Base-by-base conservation (phyloP, 2,329 filamentous ascomycete species). In the Zymoseptoria tritici region DNA sequence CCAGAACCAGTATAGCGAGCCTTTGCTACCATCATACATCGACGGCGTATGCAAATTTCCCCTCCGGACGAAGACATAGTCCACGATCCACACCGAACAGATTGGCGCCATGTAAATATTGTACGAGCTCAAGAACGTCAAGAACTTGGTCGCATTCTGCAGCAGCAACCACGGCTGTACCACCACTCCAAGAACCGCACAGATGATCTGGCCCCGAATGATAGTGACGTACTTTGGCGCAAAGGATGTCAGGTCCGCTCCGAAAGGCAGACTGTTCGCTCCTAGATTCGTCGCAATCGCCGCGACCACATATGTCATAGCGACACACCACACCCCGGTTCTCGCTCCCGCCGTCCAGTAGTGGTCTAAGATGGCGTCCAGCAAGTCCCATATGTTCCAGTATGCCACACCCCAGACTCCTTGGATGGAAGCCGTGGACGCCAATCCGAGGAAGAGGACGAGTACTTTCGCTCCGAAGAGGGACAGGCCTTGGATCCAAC, bases 321-420 rank as follows among this genome's bases (percentile, higher is more conserved):
- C 66, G 1, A 71, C 73, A 52, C 78, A 72, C 64, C 79, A 77
- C 46, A 78, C 68, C 2, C 71, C 71, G 8, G 74, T 73, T 4
- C 77, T 72, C 4, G 74, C 72, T 4, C 67, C 70, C 0, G 76
- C 69, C 1, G 67, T 67, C 69, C 74, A 78, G 63, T 74, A 74
- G 24, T 71, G 69, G 19, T 74, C 72, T 5, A 79, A 70, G 7
- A 79, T 75, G 1, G 69, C 67, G 29, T 67, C 67, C 56, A 75
- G 74, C n/a, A 79, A 70, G 62, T 78, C 76, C 76, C 76, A 78
- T 1, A 76, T 66, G 56, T 79, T 78, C 77, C 76, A 79, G 63
- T 76, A 75, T 3, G 72, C 71, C 5, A 72, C 70, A 3, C 76
- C 76, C 42, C 72, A 71, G 11, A 63, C 56, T 3, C 66, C 70